phyloP scores from a whole-genome alignment of 148 eudicot genomes.

The Camellia lanceoleosa region DNA sequence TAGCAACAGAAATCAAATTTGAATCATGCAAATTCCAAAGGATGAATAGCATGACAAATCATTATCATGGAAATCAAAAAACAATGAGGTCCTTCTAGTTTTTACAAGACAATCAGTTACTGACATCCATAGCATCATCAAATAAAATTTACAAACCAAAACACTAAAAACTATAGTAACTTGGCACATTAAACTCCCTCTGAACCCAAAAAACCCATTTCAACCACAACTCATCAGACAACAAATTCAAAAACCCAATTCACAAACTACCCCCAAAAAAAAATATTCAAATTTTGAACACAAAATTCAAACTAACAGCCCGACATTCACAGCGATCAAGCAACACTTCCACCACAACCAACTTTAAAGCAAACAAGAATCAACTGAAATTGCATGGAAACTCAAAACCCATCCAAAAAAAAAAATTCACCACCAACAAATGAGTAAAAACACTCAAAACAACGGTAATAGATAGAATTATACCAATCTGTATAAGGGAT shows the following conservation, averaged over 20 bases:
- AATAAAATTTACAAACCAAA: constrained; percentile 11
- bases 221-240: neutral
- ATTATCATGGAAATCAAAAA: neutral
- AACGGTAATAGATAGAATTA: constrained; percentile 2
- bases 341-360: constrained; percentile 5
- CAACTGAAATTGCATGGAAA: constrained; percentile 17
- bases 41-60: neutral
- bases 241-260: neutral
- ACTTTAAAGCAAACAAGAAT: constrained; percentile 15
- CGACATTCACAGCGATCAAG: constrained; percentile 8
- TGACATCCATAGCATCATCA: neutral
- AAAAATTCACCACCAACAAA: neutral
- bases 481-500: constrained; percentile 24
- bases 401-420: constrained; percentile 13
- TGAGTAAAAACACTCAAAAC: constrained; percentile 6
- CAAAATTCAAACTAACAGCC: neutral
- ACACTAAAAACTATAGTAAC: neutral
- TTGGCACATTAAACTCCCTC: constrained; percentile 7
- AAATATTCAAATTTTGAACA: neutral
- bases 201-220: constrained; percentile 17
- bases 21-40: constrained; percentile 1
- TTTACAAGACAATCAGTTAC: neutral
- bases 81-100: neutral
- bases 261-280: neutral
- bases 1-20: neutral